Percentiles rank a stretch among this genome's conserved stretches.
These are phyloP conservation scores for Lasiosphaeriaceae sp. DNA, from an alignment of 495 filamentous ascomycete species.

Conservation along the genomic window DNA sequence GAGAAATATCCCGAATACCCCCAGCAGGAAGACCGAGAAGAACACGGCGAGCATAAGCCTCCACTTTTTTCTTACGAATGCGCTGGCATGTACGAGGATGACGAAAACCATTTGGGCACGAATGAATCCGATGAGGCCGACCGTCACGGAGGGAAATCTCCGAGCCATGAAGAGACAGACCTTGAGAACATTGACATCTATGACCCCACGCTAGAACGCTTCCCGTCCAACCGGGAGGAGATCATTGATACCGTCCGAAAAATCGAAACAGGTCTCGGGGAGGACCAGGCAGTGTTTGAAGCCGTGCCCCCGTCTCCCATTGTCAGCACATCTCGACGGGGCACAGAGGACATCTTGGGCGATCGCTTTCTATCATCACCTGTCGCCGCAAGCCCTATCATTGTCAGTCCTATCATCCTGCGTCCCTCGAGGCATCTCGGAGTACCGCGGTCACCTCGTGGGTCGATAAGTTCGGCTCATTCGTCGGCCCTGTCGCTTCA, in stretches of 20 bases:
- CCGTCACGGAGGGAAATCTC: slow-evolving; percentile 1
- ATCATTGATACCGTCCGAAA: slow-evolving; percentile 45
- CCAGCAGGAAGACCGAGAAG: neutral
- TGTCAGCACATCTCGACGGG: slow-evolving; percentile 18
- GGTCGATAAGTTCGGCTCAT: slow-evolving; percentile 19
- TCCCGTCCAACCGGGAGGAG: slow-evolving; percentile 45
- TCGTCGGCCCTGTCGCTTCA: slow-evolving; percentile 24
- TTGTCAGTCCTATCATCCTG: slow-evolving; percentile 3
- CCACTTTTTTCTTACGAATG: slow-evolving; percentile 48
- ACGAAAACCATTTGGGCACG: neutral
- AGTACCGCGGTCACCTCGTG: slow-evolving; percentile 13
- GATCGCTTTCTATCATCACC: slow-evolving; percentile 13
- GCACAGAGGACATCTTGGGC: slow-evolving; percentile 20
- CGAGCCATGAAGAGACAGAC: slow-evolving; percentile 12
- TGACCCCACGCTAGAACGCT: slow-evolving; percentile 48
- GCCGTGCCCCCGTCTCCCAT: slow-evolving; percentile 33
- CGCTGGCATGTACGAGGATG: slow-evolving; percentile 26
- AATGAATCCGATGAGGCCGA: slow-evolving; percentile 15
- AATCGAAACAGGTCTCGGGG: slow-evolving; percentile 41
- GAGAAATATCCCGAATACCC: neutral
- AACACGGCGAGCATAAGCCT: slow-evolving; percentile 25
- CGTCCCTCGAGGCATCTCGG: slow-evolving; percentile 13
- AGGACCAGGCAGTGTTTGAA: slow-evolving; percentile 40
- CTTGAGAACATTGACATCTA: slow-evolving; percentile 36
- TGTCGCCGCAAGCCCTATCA: slow-evolving; percentile 7